These are phyloP conservation scores for Trichocladium uniseriatum DNA, from an alignment of 495 filamentous ascomycete species.

Conservation along the genomic window DNA sequence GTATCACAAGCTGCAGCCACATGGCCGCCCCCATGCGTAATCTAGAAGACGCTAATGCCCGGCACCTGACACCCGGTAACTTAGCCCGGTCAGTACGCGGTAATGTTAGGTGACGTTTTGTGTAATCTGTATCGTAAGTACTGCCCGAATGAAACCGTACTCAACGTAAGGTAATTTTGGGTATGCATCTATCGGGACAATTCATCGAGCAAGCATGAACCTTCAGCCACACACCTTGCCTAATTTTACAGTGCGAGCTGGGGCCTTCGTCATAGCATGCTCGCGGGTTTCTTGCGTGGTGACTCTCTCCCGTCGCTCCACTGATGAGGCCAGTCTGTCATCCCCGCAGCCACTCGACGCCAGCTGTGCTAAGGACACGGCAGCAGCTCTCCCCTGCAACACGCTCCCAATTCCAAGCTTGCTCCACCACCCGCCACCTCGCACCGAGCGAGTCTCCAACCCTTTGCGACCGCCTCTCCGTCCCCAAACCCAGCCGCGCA, in stretches of 20 bases:
- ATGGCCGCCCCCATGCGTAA: too few species aligned
- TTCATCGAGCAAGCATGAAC: background rate
- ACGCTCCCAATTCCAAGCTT: conserved; percentile 7
- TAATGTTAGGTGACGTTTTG: too few species aligned
- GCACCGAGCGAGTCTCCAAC: background rate
- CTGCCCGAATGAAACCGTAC: too few species aligned
- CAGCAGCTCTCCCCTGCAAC: conserved; percentile 12
- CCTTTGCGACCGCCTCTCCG: conserved; percentile 1
- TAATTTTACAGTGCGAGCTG: conserved; percentile 3
- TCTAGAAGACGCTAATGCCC: too few species aligned
- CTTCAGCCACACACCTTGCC: conserved; percentile 4
- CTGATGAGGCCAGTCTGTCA: conserved; percentile 25
- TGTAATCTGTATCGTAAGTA: too few species aligned
- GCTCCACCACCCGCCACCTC: conserved; percentile 11
- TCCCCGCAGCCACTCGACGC: conserved; percentile 17
- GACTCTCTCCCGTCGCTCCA: too few species aligned
- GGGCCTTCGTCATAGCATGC: background rate
- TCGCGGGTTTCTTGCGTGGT: background rate
- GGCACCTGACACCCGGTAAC: too few species aligned
- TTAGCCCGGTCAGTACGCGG: too few species aligned
- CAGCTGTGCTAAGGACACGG: conserved; percentile 10
- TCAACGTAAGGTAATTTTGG: too few species aligned
- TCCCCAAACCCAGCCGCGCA: background rate
- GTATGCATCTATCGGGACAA: too few species aligned
- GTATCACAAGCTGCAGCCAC: too few species aligned